Evolutionary conservation across 2,329 filamentous ascomycete genomes (phyloP).

Genomic region (Rhynchosporium secalis): DNA sequence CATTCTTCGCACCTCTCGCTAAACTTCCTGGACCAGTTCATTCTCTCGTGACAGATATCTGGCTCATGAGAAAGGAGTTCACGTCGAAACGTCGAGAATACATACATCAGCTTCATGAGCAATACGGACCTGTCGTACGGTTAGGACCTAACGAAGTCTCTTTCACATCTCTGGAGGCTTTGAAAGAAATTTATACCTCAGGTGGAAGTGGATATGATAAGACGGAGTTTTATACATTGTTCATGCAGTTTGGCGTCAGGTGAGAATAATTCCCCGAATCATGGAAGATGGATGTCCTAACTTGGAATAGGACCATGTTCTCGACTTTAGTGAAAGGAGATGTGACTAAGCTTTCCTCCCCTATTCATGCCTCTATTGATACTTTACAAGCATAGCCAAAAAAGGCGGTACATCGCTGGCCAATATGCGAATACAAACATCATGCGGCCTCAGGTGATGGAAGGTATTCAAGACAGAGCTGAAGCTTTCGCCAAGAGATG

Average conservation of each 20-base stretch:
- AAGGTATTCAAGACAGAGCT: conserved; percentile 59
- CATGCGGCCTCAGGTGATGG: conserved; percentile 54
- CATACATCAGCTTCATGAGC: conserved; percentile 54
- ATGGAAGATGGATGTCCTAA: neutral
- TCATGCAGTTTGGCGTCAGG: conserved; percentile 58
- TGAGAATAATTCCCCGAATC: conserved; percentile 36
- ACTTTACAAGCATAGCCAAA: conserved; percentile 55
- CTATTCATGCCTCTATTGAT: neutral
- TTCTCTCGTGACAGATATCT: conserved; percentile 27
- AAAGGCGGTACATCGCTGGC: conserved; percentile 64
- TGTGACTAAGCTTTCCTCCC: conserved; percentile 23
- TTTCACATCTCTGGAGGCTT: conserved; percentile 55
- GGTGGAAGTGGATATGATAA: conserved; percentile 65
- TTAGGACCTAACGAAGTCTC: conserved; percentile 59
- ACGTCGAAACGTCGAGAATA: conserved; percentile 53
- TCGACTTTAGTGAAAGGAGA: conserved; percentile 39
- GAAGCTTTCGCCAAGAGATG: conserved; percentile 56
- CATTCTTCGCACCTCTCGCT: conserved; percentile 28
- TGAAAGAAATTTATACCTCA: conserved; percentile 64
- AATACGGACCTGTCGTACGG: conserved; percentile 58
- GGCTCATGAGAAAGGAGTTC: conserved; percentile 49
- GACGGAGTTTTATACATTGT: conserved; percentile 63
- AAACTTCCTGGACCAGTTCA: conserved; percentile 34
- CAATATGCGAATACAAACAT: conserved; percentile 70
- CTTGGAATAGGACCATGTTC: conserved; percentile 41